phyloP scores from a whole-genome alignment of 2,329 filamentous ascomycete species.

The Nannizzia gypsea region DNA sequence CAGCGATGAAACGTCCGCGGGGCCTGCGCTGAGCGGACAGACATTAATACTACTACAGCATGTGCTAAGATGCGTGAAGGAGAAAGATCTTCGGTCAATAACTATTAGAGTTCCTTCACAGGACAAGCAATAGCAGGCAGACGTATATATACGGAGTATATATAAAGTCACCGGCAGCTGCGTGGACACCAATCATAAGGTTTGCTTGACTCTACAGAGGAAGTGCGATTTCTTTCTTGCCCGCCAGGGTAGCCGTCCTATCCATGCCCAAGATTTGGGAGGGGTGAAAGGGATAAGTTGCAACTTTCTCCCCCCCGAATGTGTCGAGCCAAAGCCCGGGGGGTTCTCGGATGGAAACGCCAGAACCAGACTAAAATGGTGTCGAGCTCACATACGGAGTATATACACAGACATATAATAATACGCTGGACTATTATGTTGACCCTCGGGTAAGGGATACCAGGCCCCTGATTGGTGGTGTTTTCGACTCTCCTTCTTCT shows the following conservation, averaged over 20 bases:
- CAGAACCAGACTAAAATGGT: background rate
- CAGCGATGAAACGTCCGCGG: background rate
- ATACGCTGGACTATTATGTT: background rate
- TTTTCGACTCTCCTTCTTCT: background rate
- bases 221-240: background rate
- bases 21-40: background rate
- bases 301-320: background rate
- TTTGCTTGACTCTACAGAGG: background rate
- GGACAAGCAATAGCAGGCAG: background rate
- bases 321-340: conserved; percentile 1
- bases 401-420: background rate
- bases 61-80: background rate
- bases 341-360: background rate
- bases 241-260: background rate
- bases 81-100: background rate
- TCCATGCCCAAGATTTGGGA: background rate
- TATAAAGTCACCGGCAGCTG: conserved; percentile 2
- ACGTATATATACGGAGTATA: background rate
- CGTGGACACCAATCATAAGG: background rate
- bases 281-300: background rate
- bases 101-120: background rate
- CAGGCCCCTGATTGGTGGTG: background rate
- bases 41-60: background rate
- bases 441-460: background rate
- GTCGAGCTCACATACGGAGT: background rate